A percentile compares a stretch with the other conserved stretches of the same genome.
These are phyloP conservation scores for Pulveroboletus sp. DNA, from an alignment of 768 basidiomycete genomes.

Conservation along the genomic window DNA sequence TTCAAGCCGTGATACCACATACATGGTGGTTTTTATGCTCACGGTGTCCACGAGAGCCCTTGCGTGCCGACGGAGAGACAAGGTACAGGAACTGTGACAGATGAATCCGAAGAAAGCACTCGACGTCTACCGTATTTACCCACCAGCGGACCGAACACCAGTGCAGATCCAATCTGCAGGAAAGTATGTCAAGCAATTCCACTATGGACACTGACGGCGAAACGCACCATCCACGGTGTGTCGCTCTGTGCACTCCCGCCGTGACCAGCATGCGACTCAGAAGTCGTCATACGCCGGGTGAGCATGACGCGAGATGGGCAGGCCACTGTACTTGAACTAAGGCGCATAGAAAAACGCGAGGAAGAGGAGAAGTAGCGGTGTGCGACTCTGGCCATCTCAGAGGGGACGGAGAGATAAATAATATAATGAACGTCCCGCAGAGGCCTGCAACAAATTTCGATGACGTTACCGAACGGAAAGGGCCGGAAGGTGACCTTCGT, in stretches of 20 bases:
- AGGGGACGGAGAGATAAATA: slow-evolving; percentile 10
- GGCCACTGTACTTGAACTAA: not conserved
- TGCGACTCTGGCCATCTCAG: slow-evolving; percentile 19
- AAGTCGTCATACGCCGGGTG: slow-evolving; percentile 25
- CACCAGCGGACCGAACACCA: slow-evolving; percentile 31
- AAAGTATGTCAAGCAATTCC: not conserved
- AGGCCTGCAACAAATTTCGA: slow-evolving; percentile 17
- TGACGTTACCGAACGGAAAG: slow-evolving; percentile 28
- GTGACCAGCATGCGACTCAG: slow-evolving; percentile 21
- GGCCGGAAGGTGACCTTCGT: slow-evolving; percentile 16
- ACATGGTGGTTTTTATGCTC: slow-evolving; percentile 20
- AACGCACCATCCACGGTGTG: slow-evolving; percentile 29
- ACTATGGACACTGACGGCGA: not conserved
- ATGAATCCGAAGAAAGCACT: not conserved
- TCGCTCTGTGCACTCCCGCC: slow-evolving; percentile 15
- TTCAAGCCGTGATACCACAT: slow-evolving; percentile 6
- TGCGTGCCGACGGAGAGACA: slow-evolving; percentile 28
- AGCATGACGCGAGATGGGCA: slow-evolving; percentile 13
- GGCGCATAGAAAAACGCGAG: slow-evolving; percentile 15
- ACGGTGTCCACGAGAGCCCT: slow-evolving; percentile 21
- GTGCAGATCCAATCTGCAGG: slow-evolving; percentile 27
- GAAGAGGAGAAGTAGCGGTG: slow-evolving; percentile 16
- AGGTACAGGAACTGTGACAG: slow-evolving; percentile 27
- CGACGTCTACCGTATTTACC: not conserved
- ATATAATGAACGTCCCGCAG: slow-evolving; percentile 1